Percentiles rank a stretch among this genome's conserved stretches.
Evolutionary conservation across 2,329 filamentous ascomycete species (phyloP).

Genomic region (Pseudogymnoascus sp.): DNA sequence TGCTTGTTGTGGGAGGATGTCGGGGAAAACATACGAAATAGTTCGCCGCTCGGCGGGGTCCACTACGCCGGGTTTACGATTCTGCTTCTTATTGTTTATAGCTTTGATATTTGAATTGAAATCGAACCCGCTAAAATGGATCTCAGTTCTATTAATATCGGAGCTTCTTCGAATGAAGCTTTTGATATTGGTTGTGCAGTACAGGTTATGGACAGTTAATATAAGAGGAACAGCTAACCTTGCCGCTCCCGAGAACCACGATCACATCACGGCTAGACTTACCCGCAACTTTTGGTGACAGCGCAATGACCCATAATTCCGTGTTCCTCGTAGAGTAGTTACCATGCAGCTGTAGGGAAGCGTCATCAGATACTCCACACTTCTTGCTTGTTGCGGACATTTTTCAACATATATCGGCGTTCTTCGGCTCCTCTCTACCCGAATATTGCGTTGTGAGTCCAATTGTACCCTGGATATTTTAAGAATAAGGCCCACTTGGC

Average conservation of each 20-base stretch:
- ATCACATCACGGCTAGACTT: background rate
- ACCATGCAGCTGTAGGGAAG: background rate
- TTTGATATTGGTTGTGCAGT: background rate
- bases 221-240: background rate
- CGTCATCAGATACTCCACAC: background rate
- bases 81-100: background rate
- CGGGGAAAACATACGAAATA: background rate
- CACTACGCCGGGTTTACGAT: background rate
- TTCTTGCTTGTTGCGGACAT: background rate
- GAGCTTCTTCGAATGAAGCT: background rate
- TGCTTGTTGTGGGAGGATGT: background rate
- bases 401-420: background rate
- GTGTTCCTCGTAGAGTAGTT: background rate
- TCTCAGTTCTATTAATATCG: background rate
- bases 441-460: background rate
- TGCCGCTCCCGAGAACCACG: background rate
- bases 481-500: slow-evolving; percentile 4
- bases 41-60: background rate
- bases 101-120: background rate
- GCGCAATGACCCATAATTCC: background rate
- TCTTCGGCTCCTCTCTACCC: background rate
- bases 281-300: background rate
- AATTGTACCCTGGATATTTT: background rate
- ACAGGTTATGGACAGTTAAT: background rate
- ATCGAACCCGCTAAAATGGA: background rate